These are phyloP conservation scores for Komagataella pseudopastoris DNA, from an alignment of 805 yeast species.

Conservation along the genomic window DNA sequence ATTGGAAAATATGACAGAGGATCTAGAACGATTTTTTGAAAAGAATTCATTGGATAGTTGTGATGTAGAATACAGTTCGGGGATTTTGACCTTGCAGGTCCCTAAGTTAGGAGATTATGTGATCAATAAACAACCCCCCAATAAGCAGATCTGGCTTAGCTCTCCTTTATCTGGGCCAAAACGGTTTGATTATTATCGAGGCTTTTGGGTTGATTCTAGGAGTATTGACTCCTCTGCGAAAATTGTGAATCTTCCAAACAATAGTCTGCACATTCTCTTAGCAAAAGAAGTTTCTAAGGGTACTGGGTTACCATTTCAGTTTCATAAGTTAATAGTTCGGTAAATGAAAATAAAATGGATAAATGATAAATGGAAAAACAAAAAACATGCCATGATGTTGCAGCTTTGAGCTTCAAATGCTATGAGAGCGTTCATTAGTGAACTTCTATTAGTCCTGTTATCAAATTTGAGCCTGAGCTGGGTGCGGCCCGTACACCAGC, in stretches of 20 bases:
- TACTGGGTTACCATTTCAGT: slow-evolving; percentile 9
- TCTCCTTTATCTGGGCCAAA: slow-evolving; percentile 94
- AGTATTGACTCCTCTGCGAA: neutral
- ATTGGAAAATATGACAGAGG: slow-evolving; percentile 54
- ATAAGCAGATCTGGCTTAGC: slow-evolving; percentile 90
- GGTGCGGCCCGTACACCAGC: no score
- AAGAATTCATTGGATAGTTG: slow-evolving; percentile 29
- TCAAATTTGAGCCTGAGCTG: no score
- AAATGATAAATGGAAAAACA: no score
- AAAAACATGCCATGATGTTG: no score
- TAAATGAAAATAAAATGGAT: neutral
- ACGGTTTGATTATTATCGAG: slow-evolving; percentile 59
- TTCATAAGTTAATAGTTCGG: neutral
- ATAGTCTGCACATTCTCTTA: slow-evolving; percentile 30
- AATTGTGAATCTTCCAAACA: slow-evolving; percentile 5
- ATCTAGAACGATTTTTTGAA: slow-evolving; percentile 61
- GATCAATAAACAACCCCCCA: slow-evolving; percentile 94
- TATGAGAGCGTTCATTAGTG: no score
- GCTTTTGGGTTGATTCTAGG: slow-evolving; percentile 43
- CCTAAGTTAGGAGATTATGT: slow-evolving; percentile 78
- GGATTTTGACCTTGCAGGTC: slow-evolving; percentile 66
- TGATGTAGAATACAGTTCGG: slow-evolving; percentile 17
- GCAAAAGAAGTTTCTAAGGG: slow-evolving; percentile 30
- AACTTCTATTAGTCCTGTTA: no score
- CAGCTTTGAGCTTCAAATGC: no score